These are phyloP conservation scores for Isabelozyma rhagii DNA, from an alignment of 805 yeast genomes.

Conservation along the genomic window DNA sequence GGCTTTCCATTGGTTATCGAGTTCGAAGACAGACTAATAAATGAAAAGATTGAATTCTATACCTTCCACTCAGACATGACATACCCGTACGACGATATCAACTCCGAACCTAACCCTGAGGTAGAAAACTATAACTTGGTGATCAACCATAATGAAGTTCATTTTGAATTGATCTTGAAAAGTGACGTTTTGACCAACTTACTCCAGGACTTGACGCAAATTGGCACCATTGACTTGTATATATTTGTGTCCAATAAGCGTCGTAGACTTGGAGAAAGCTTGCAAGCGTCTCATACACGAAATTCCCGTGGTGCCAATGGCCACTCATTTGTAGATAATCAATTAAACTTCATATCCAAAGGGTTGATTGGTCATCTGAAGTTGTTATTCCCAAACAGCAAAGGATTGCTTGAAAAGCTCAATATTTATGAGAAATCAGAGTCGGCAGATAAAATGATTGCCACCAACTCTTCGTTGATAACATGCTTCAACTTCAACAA, in stretches of 20 bases:
- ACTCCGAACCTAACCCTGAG: constrained; percentile 13
- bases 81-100: constrained; percentile 20
- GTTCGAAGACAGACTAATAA: constrained; percentile 38
- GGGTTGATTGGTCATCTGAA: constrained; percentile 76
- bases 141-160: constrained; percentile 27
- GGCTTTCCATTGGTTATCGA: constrained; percentile 38
- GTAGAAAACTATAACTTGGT: constrained; percentile 7
- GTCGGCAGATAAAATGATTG: constrained; percentile 6
- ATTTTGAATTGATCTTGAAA: constrained; percentile 35
- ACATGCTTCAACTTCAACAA: constrained; percentile 30
- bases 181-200: constrained; percentile 36
- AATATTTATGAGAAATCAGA: constrained; percentile 28
- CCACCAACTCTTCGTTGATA: constrained; percentile 17
- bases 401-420: constrained; percentile 59
- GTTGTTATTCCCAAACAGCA: constrained; percentile 61
- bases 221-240: constrained; percentile 33
- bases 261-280: constrained; percentile 1
- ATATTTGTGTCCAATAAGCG: constrained; percentile 24
- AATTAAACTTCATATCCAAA: constrained; percentile 56
- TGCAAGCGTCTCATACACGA: constrained; percentile 1
- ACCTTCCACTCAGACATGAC: constrained; percentile 32
- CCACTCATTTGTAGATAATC: constrained; percentile 20
- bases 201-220: constrained; percentile 33
- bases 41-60: constrained; percentile 39
- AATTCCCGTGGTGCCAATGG: background rate